Conservation (phyloP, 2,329 filamentous ascomycete genomes). For the Penicillium italicum region DNA sequence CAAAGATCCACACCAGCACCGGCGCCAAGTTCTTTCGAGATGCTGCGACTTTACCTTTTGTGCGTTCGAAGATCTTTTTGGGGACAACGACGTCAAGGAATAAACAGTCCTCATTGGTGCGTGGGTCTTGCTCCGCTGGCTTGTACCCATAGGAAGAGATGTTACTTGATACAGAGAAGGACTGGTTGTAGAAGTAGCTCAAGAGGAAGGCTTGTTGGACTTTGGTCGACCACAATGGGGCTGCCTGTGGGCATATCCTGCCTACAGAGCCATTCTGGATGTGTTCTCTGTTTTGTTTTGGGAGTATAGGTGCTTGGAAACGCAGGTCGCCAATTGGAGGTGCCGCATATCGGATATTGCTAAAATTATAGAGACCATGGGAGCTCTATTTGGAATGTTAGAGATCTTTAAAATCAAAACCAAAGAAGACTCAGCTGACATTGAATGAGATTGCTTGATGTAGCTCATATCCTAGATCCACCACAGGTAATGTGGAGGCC, state of each 20-base stretch:
- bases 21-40: slow-evolving; percentile 23
- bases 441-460: slow-evolving; percentile 42
- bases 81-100: slow-evolving; percentile 40
- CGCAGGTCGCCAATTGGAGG: slow-evolving; percentile 51
- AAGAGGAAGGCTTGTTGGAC: slow-evolving; percentile 19
- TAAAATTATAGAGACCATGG: slow-evolving; percentile 52
- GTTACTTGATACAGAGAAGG: slow-evolving; percentile 20
- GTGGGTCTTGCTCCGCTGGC: slow-evolving; percentile 20
- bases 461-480: slow-evolving; percentile 55
- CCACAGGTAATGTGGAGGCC: slow-evolving; percentile 30
- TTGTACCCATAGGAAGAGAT: slow-evolving; percentile 23
- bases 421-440: slow-evolving; percentile 4
- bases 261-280: slow-evolving; percentile 47
- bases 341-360: slow-evolving; percentile 55
- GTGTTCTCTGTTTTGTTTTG: slow-evolving; percentile 41
- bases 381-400: slow-evolving; percentile 19
- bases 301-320: slow-evolving; percentile 48
- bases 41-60: slow-evolving; percentile 10
- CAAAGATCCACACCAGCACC: slow-evolving; percentile 47
- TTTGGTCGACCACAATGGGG: slow-evolving; percentile 44
- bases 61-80: slow-evolving; percentile 30
- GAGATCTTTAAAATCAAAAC: not conserved
- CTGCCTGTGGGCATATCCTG: slow-evolving; percentile 46
- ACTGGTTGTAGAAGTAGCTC: slow-evolving; percentile 11
- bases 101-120: slow-evolving; percentile 36